These are phyloP conservation scores for Trichoderma orchidacearum DNA, from an alignment of 495 filamentous ascomycete species.

Conservation along the genomic window DNA sequence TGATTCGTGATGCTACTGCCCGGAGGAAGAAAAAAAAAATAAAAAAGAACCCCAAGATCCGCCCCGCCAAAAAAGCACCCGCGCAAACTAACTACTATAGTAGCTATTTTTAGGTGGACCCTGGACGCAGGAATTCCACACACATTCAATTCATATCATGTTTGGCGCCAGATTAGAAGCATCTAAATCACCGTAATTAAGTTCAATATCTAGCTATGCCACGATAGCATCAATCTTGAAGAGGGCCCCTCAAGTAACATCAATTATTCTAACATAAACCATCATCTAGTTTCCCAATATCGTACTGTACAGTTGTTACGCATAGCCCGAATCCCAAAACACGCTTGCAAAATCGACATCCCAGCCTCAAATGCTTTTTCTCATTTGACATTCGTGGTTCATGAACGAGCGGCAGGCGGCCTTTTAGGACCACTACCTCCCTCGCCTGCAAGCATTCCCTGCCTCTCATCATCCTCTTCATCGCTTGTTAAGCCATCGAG, in stretches of 20 bases:
- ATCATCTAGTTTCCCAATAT: background rate
- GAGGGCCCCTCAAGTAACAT: background rate
- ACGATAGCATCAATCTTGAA: background rate
- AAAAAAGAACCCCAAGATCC: too few relatives aligned
- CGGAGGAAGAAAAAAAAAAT: background rate
- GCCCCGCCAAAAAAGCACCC: background rate
- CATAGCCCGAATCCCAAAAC: background rate
- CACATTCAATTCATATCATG: too few relatives aligned
- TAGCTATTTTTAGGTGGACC: background rate
- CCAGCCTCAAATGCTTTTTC: background rate
- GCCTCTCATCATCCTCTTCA: slow-evolving; percentile 45
- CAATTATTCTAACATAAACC: background rate
- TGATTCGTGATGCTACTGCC: background rate
- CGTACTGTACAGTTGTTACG: background rate
- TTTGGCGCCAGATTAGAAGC: too few relatives aligned
- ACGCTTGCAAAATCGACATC: background rate
- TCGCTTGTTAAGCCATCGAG: slow-evolving; percentile 83
- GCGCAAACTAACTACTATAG: too few relatives aligned
- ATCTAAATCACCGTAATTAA: too few relatives aligned
- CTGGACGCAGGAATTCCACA: background rate
- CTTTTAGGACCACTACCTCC: background rate
- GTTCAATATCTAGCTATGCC: too few relatives aligned
- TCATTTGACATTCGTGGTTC: background rate
- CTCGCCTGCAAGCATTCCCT: slow-evolving; percentile 17
- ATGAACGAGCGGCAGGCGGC: background rate